Evolutionary conservation across 2,329 filamentous ascomycete genomes (phyloP).

Genomic region (Aspergillus luchuensis): DNA sequence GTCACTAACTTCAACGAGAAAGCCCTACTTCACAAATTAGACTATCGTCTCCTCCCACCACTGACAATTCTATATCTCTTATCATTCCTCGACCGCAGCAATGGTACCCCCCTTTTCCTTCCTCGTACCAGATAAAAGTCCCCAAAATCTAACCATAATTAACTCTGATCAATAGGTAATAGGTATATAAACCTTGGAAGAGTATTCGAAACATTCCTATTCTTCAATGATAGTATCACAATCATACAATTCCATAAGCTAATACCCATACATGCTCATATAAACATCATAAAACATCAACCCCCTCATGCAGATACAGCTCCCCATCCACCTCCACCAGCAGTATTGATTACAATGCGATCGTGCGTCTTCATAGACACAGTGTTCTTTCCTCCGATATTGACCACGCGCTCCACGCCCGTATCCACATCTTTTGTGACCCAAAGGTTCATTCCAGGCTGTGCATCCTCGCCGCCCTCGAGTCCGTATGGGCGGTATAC

Average conservation of each 20-base stretch:
- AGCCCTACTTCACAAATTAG: too few species aligned
- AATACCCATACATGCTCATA: neutral
- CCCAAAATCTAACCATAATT: too few species aligned
- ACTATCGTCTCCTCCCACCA: too few species aligned
- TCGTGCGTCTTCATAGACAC: slow-evolving; percentile 62
- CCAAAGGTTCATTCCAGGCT: slow-evolving; percentile 85
- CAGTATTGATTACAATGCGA: slow-evolving; percentile 62
- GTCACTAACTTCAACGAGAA: too few species aligned
- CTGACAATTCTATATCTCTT: too few species aligned
- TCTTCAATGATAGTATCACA: too few species aligned
- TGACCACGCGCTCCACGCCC: slow-evolving; percentile 55
- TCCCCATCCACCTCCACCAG: slow-evolving; percentile 52
- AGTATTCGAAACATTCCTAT: too few species aligned
- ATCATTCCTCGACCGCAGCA: too few species aligned
- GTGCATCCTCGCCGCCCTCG: slow-evolving; percentile 76
- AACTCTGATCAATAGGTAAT: too few species aligned
- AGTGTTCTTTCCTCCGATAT: slow-evolving; percentile 65
- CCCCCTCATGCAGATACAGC: slow-evolving; percentile 4
- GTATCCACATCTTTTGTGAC: slow-evolving; percentile 68
- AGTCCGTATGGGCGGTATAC: slow-evolving; percentile 81
- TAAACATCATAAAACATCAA: neutral
- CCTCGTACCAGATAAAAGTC: too few species aligned
- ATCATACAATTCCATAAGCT: neutral
- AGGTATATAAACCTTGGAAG: too few species aligned
- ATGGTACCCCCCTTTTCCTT: too few species aligned